These are phyloP conservation scores for Fusarium neocosmosporiellum DNA, from an alignment of 2,329 filamentous ascomycete species.

Conservation along the genomic window DNA sequence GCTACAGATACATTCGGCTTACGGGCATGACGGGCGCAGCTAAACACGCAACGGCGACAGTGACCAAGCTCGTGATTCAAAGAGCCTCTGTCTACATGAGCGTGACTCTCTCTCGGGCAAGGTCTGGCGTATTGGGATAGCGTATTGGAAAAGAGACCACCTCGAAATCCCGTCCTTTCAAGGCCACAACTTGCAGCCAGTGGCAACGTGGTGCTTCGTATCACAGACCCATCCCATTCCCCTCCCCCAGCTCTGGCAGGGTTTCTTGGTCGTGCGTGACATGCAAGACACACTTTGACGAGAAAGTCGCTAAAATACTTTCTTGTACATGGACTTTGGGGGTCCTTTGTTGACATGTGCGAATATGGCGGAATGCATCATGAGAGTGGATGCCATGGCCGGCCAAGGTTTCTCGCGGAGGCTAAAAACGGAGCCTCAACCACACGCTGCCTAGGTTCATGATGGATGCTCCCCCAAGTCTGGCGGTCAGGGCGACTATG, in stretches of 20 bases:
- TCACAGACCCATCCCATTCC: conserved; percentile 6
- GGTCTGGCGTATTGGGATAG: neutral
- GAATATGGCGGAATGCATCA: conserved; percentile 12
- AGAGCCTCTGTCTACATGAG: neutral
- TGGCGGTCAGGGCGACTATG: conserved; percentile 3
- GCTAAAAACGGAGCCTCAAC: conserved; percentile 31
- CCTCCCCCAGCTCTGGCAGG: conserved; percentile 8
- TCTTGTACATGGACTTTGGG: conserved; percentile 1
- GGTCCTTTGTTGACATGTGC: conserved; percentile 20
- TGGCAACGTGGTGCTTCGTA: conserved; percentile 22
- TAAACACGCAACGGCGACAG: conserved; percentile 23
- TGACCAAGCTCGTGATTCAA: conserved; percentile 22
- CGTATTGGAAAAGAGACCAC: neutral
- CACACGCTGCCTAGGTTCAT: conserved; percentile 2
- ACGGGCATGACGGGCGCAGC: conserved; percentile 8
- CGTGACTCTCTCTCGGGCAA: neutral
- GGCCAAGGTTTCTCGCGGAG: neutral
- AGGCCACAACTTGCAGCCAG: conserved; percentile 4
- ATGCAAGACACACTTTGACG: conserved; percentile 19
- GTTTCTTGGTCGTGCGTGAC: conserved; percentile 3
- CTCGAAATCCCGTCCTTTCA: neutral
- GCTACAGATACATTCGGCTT: conserved; percentile 14
- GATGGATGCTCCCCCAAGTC: neutral
- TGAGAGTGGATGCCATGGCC: neutral
- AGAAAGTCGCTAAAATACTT: conserved; percentile 10